Conservation (phyloP, 371 early-diverging fungal species). For the Mortierella sp. region DNA sequence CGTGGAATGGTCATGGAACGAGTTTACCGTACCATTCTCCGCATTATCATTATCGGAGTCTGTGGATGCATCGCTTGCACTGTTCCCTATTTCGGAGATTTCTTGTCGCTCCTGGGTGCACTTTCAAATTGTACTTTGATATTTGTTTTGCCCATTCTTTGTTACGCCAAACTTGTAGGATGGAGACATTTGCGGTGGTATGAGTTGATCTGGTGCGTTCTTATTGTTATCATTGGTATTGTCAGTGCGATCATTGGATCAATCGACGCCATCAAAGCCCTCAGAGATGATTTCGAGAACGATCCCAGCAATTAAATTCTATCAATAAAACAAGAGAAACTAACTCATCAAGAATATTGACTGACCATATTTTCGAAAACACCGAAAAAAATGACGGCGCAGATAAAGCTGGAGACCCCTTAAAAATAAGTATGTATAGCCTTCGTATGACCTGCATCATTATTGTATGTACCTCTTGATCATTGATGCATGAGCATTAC, state of each 20-base stretch:
- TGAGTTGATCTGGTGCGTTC: slow-evolving; percentile 71
- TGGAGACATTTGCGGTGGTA: slow-evolving; percentile 65
- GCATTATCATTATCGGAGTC: slow-evolving; percentile 62
- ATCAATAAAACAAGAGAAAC: no score
- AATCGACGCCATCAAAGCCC: slow-evolving; percentile 69
- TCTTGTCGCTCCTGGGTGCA: slow-evolving; percentile 84
- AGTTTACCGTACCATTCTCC: slow-evolving; percentile 64
- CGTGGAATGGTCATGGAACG: slow-evolving; percentile 65
- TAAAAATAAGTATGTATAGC: no score
- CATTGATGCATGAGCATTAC: no score
- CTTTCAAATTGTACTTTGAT: slow-evolving; percentile 79
- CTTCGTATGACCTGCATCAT: no score
- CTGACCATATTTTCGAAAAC: no score
- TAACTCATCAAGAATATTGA: no score
- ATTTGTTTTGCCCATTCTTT: slow-evolving; percentile 83
- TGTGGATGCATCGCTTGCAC: slow-evolving; percentile 72
- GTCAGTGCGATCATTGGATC: slow-evolving; percentile 81
- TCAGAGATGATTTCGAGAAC: slow-evolving; percentile 15
- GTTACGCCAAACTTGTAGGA: slow-evolving; percentile 78
- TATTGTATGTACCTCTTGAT: no score
- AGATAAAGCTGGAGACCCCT: no score
- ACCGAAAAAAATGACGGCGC: no score
- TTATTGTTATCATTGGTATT: slow-evolving; percentile 74
- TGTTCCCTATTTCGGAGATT: slow-evolving; percentile 80
- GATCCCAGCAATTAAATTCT: slow-evolving; percentile 7